Percentiles rank a stretch among this genome's conserved stretches.
Conservation (phyloP, 345 rosid genomes). For the Cardamine chenopodiifolia region DNA sequence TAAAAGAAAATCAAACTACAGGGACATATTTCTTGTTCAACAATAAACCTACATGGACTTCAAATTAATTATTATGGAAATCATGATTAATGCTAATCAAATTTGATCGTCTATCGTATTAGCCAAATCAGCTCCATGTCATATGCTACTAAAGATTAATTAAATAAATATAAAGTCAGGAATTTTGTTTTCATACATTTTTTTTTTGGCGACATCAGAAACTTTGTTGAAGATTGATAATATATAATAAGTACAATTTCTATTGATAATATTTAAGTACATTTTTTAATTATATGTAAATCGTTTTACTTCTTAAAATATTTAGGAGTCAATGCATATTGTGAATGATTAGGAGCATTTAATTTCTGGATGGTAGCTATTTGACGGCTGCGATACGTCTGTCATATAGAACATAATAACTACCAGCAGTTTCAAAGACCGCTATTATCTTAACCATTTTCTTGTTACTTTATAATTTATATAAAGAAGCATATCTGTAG, state of each 20-base stretch:
- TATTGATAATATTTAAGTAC: not conserved
- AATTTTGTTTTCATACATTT: not conserved
- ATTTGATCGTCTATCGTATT: slow-evolving; percentile 5
- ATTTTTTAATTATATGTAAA: not conserved
- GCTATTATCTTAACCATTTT: not conserved
- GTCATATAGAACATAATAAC: slow-evolving; percentile 19
- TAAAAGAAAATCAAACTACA: not conserved
- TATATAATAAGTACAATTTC: not conserved
- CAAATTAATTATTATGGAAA: not conserved
- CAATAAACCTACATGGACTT: slow-evolving; percentile 4
- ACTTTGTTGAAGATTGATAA: not conserved
- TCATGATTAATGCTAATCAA: slow-evolving; percentile 14
- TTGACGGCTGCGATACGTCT: slow-evolving; percentile 28
- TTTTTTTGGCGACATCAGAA: not conserved
- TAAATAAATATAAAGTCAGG: not conserved
- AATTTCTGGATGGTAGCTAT: slow-evolving; percentile 18
- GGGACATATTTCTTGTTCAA: not conserved
- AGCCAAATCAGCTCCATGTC: slow-evolving; percentile 41
- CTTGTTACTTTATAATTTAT: no score
- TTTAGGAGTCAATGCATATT: slow-evolving; percentile 17
- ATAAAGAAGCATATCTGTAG: not conserved
- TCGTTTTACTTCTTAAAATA: not conserved
- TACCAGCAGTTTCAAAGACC: not conserved
- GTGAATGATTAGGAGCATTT: slow-evolving; percentile 36
- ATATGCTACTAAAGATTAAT: slow-evolving; percentile 10